phyloP scores from a whole-genome alignment of 805 yeast genomes.

The Teunomyces aglyptinius region DNA sequence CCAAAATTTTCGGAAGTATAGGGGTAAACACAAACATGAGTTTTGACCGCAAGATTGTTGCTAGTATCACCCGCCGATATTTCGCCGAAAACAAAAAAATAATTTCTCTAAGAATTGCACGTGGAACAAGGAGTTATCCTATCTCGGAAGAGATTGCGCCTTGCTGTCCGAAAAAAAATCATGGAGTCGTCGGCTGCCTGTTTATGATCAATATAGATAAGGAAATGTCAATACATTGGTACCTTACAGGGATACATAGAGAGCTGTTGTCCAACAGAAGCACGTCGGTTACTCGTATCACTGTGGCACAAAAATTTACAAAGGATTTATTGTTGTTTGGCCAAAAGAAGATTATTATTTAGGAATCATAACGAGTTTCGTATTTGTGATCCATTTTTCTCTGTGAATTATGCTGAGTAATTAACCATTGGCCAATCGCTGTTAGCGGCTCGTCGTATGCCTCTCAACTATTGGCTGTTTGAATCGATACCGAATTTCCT shows the following conservation, averaged over 20 bases:
- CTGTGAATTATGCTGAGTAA: not conserved
- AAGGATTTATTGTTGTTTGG: not conserved
- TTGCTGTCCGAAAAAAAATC: not conserved
- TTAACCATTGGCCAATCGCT: not conserved
- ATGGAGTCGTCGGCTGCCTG: no score
- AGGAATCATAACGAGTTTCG: not conserved
- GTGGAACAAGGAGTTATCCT: not conserved
- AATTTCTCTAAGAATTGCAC: not conserved
- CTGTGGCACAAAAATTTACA: not conserved
- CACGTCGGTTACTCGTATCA: not conserved
- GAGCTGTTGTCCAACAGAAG: not conserved
- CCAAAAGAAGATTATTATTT: not conserved
- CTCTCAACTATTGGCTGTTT: not conserved
- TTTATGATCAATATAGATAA: no score
- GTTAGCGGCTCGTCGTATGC: not conserved
- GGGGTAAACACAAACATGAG: not conserved
- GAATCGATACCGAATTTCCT: not conserved
- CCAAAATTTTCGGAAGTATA: not conserved
- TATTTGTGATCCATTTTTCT: not conserved
- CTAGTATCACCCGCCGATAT: slow-evolving; percentile 19
- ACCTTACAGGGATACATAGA: no score
- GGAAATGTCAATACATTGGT: no score
- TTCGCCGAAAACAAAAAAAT: slow-evolving; percentile 21
- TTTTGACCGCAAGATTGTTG: not conserved
- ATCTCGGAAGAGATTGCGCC: not conserved